Evolutionary conservation across 2,329 filamentous ascomycete species (phyloP).

Genomic region (Thelonectria blattea): DNA sequence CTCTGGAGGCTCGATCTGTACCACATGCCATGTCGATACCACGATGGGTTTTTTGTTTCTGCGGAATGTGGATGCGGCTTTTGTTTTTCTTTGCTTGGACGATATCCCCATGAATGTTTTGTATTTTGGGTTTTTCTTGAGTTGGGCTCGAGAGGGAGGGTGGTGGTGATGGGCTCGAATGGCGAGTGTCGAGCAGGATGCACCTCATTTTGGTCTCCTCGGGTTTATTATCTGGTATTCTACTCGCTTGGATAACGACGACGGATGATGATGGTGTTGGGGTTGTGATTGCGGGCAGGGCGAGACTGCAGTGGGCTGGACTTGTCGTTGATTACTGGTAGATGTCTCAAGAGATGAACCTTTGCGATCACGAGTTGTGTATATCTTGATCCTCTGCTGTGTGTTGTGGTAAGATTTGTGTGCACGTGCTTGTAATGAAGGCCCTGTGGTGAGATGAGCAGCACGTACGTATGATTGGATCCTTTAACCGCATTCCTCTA

Average conservation of each 20-base stretch:
- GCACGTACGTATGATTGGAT: too few species aligned
- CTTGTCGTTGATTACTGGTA: slow-evolving; percentile 4
- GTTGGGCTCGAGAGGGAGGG: not conserved
- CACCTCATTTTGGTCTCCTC: slow-evolving; percentile 3
- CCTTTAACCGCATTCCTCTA: too few species aligned
- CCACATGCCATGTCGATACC: not conserved
- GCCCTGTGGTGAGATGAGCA: too few species aligned
- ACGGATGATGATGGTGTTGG: not conserved
- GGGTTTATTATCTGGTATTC: not conserved
- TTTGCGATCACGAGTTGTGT: not conserved
- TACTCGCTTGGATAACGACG: slow-evolving; percentile 2
- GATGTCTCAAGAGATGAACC: slow-evolving; percentile 10
- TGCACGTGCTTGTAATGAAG: too few species aligned
- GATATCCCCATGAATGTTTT: slow-evolving; percentile 21
- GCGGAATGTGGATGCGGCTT: slow-evolving; percentile 1
- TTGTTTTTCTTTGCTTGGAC: slow-evolving; percentile 8
- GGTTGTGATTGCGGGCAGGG: slow-evolving; percentile 7
- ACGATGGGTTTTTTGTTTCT: slow-evolving; percentile 8
- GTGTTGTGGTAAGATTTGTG: too few species aligned
- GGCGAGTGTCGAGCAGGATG: slow-evolving; percentile 6
- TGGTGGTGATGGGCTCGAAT: slow-evolving; percentile 7
- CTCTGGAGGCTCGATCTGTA: slow-evolving; percentile 7
- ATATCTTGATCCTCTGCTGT: not conserved
- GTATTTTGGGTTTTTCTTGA: slow-evolving; percentile 1
- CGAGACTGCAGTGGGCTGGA: slow-evolving; percentile 12